Conservation (phyloP, 495 filamentous ascomycete genomes). For the Cenococcum geophilum region DNA sequence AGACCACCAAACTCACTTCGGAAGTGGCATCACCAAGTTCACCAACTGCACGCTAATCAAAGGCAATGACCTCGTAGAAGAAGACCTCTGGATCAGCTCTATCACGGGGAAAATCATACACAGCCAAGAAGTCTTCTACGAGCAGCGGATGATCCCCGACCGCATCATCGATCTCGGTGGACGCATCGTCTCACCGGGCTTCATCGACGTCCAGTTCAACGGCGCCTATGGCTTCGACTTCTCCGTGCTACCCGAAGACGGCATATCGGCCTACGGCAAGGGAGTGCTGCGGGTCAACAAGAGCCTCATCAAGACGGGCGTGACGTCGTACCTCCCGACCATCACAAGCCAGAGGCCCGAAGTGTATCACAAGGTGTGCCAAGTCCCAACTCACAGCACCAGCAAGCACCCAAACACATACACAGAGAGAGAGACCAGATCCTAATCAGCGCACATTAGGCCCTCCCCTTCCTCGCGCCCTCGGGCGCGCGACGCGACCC, state of each 20-base stretch:
- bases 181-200: conserved; percentile 70
- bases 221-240: conserved; percentile 85
- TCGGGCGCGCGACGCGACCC: conserved; percentile 49
- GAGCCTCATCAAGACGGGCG: conserved; percentile 63
- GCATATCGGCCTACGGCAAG: conserved; percentile 56
- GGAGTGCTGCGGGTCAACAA: conserved; percentile 61
- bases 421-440: neutral
- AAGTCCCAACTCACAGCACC: conserved; percentile 1
- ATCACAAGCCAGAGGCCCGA: conserved; percentile 60
- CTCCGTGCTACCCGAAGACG: conserved; percentile 60
- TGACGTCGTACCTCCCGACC: conserved; percentile 79
- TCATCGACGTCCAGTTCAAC: conserved; percentile 83
- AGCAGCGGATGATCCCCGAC: conserved; percentile 54
- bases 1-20: conserved; percentile 11
- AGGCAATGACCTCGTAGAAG: conserved; percentile 54
- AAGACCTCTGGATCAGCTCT: conserved; percentile 76
- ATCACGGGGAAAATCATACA: conserved; percentile 67
- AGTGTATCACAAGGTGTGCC: conserved; percentile 57
- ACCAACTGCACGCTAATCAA: conserved; percentile 72
- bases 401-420: neutral
- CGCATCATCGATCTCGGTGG: conserved; percentile 64
- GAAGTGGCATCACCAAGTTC: conserved; percentile 67
- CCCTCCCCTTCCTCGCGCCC: conserved; percentile 66
- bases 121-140: conserved; percentile 70
- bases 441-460: conserved; percentile 38